These are phyloP conservation scores for Mucor irregularis DNA, from an alignment of 371 early-diverging fungal genomes.

Conservation along the genomic window DNA sequence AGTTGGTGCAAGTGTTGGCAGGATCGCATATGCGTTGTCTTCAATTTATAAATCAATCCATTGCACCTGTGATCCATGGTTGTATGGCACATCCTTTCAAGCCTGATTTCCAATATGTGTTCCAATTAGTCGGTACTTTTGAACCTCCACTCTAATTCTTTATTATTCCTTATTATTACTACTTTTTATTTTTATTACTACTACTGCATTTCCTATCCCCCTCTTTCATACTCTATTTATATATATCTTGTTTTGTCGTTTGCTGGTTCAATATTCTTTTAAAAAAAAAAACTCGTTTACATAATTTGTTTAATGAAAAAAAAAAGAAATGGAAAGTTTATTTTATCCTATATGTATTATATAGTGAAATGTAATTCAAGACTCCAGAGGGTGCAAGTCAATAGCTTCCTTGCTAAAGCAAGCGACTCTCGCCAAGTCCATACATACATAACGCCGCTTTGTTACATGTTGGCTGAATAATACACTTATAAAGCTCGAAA, in stretches of 20 bases:
- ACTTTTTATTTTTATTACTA: neutral
- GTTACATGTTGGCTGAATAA: slow-evolving; percentile 21
- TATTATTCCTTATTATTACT: neutral
- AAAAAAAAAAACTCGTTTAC: no score
- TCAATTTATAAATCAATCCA: slow-evolving; percentile 30
- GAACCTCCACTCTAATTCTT: slow-evolving; percentile 19
- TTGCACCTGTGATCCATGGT: slow-evolving; percentile 48
- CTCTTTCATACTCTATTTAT: neutral
- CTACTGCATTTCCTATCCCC: neutral
- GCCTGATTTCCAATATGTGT: slow-evolving; percentile 45
- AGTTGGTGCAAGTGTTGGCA: slow-evolving; percentile 45
- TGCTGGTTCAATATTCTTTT: no score
- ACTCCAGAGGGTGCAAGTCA: slow-evolving; percentile 22
- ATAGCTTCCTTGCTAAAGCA: slow-evolving; percentile 27
- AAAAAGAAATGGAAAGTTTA: no score
- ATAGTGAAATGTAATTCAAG: slow-evolving; percentile 23
- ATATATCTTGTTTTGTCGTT: no score
- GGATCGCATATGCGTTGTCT: slow-evolving; percentile 47
- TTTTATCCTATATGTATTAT: no score
- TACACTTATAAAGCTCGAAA: no score
- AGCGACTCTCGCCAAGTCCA: slow-evolving; percentile 24
- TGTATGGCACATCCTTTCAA: slow-evolving; percentile 51
- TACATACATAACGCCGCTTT: slow-evolving; percentile 25
- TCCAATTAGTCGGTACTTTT: slow-evolving; percentile 32
- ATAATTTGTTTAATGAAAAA: no score